Evolutionary conservation across 1,284 basidiomycete genomes (phyloP).

Genomic region (Malassezia furfur): DNA sequence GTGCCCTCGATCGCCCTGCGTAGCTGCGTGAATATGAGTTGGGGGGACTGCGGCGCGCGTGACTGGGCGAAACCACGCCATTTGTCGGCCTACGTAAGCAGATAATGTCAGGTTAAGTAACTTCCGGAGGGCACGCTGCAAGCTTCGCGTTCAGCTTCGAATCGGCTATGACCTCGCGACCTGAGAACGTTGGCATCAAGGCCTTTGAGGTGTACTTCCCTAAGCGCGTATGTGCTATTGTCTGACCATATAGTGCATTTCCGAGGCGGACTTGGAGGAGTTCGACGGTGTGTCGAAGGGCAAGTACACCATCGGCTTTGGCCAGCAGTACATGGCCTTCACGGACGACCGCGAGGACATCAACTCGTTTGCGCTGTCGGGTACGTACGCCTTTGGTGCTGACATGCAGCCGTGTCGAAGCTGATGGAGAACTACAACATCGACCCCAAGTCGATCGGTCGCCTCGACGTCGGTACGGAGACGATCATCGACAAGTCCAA

Average conservation of each 20-base stretch:
- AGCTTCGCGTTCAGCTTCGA: background rate
- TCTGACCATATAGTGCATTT: constrained; percentile 35
- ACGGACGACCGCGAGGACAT: constrained; percentile 92
- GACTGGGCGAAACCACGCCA: constrained; percentile 3
- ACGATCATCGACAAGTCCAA: constrained; percentile 99
- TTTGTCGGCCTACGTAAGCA: constrained; percentile 4
- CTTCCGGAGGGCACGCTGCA: background rate
- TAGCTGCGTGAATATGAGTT: background rate
- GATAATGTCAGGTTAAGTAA: background rate
- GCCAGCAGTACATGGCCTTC: constrained; percentile 96
- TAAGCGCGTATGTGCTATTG: constrained; percentile 59
- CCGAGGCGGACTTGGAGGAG: constrained; percentile 56
- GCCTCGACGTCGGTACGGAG: constrained; percentile 95
- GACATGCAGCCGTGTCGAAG: constrained; percentile 53
- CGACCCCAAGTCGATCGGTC: constrained; percentile 89
- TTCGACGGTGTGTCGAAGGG: constrained; percentile 92
- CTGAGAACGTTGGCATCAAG: constrained; percentile 83
- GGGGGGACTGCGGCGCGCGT: background rate
- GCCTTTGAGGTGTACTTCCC: constrained; percentile 91
- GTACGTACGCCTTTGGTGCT: constrained; percentile 53
- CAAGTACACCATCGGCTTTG: constrained; percentile 98
- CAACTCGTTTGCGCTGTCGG: constrained; percentile 91
- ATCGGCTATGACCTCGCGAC: constrained; percentile 52
- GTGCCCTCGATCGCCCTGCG: background rate
- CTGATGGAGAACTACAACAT: constrained; percentile 90